Evolutionary conservation across 2,329 filamentous ascomycete genomes (phyloP), one percentile per base, ranked within the genome.

Genomic region (Aureobasidium sp.): DNA sequence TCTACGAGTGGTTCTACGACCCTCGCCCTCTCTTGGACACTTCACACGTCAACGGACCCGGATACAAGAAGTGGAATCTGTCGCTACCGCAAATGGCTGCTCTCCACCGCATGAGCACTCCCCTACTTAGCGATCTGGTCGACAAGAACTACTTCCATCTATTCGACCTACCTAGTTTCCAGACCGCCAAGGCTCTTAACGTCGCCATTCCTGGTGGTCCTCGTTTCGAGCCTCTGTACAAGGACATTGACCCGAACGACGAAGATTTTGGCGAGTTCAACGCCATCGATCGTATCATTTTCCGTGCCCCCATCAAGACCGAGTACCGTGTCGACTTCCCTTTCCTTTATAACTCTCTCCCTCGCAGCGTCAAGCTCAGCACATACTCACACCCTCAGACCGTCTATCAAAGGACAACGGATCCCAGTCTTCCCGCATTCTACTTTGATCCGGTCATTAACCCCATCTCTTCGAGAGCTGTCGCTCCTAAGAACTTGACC

Each of bases 231-330:
- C 94, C 94, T 27, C 75, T 99, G 22, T 99, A 97, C 81, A 99
- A 99, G 77, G 94, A 99, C 70, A 92, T 99, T 64, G 92, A 99
- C 74, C 94, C 94, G 1, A 99, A 99, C 69, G 93, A 97, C 68
- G 94, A 99, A 75, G 94, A 99, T 72, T 99, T 99, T 76, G 94
- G 94, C 76, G 94, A 99, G 76, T 99, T 99, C 82, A 99, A 99
- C 72, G 94, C 94, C 37, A 99, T 99, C 69, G 94, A 99, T 71
- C 90, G 95, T 68, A 99, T 99, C 76, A 99, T 99, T 68, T 99
- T 99, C 82, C 89, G 94, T 67, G 88, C 89, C 51, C 92, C 93
- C 0, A 95, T 97, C 67, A 87, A 93, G 68, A 99, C 93, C 9
- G 94, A 99, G 76, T 97, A 95, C 71, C 87, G 93, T 49, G 94